Conservation (phyloP, 78 protist genomes). For the Monocercomonoides exilis region DNA sequence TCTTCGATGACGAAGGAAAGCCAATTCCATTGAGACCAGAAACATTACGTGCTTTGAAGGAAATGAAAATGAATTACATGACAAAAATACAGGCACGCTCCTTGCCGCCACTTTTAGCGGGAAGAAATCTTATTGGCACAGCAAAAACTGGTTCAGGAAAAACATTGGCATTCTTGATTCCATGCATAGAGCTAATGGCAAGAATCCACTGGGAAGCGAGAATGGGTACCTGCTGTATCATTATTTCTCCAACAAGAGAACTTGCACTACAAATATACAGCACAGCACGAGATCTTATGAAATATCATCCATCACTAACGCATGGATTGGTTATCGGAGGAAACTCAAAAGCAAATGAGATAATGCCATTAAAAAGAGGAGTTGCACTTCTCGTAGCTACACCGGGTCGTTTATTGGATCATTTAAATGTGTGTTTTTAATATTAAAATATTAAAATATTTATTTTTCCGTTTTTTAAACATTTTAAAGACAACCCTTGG, state of each 20-base stretch:
- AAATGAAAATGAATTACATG: slow-evolving; percentile 54
- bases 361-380: slow-evolving; percentile 76
- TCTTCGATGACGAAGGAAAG: not conserved
- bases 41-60: not conserved
- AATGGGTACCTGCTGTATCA: slow-evolving; percentile 60
- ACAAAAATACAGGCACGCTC: slow-evolving; percentile 77
- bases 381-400: slow-evolving; percentile 87
- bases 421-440: slow-evolving; percentile 40
- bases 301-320: slow-evolving; percentile 51
- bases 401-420: slow-evolving; percentile 98
- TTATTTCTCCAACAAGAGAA: slow-evolving; percentile 84
- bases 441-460: not conserved
- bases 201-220: not conserved
- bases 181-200: slow-evolving; percentile 75
- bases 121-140: slow-evolving; percentile 80
- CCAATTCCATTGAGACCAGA: not conserved
- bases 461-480: not conserved
- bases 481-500: slow-evolving; percentile 61
- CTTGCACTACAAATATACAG: slow-evolving; percentile 79
- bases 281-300: slow-evolving; percentile 53
- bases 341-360: slow-evolving; percentile 60
- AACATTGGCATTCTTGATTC: slow-evolving; percentile 91
- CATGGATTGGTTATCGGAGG: slow-evolving; percentile 92
- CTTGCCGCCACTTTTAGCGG: slow-evolving; percentile 74
- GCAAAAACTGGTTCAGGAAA: slow-evolving; percentile 95